Conservation (phyloP, 768 basidiomycete genomes). For the Leccinum obscurum region DNA sequence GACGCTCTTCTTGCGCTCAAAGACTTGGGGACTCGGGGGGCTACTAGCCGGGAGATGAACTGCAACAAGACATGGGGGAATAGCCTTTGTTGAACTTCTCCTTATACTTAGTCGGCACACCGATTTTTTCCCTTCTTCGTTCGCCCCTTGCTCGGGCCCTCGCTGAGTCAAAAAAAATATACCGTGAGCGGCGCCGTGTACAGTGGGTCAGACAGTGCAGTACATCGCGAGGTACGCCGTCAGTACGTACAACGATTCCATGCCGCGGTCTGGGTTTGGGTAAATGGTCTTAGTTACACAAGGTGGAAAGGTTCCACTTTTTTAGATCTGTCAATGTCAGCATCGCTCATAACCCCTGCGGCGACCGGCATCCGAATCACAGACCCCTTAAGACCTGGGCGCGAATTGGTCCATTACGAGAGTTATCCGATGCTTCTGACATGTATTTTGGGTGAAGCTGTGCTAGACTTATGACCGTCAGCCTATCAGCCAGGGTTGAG, state of each 20-base stretch:
- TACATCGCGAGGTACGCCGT: not conserved
- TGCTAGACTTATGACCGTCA: not conserved
- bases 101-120: not conserved
- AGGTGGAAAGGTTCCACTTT: not conserved
- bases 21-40: not conserved
- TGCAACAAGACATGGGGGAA: not conserved
- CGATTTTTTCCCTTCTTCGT: not conserved
- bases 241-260: not conserved
- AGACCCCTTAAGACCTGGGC: not conserved
- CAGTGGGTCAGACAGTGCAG: too few relatives aligned
- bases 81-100: not conserved
- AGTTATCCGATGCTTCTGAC: not conserved
- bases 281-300: not conserved
- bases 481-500: not conserved
- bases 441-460: not conserved
- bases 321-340: not conserved
- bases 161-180: not conserved
- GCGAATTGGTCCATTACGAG: not conserved
- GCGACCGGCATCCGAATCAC: not conserved
- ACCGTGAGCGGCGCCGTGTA: not conserved
- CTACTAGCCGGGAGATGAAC: not conserved
- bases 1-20: not conserved
- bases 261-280: not conserved
- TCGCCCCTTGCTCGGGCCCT: not conserved
- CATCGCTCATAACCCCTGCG: not conserved